Percentiles rank a stretch among this genome's conserved stretches.
Evolutionary conservation across 2,329 filamentous ascomycete species (phyloP).

Genomic region (Zasmidium citrigriseum): DNA sequence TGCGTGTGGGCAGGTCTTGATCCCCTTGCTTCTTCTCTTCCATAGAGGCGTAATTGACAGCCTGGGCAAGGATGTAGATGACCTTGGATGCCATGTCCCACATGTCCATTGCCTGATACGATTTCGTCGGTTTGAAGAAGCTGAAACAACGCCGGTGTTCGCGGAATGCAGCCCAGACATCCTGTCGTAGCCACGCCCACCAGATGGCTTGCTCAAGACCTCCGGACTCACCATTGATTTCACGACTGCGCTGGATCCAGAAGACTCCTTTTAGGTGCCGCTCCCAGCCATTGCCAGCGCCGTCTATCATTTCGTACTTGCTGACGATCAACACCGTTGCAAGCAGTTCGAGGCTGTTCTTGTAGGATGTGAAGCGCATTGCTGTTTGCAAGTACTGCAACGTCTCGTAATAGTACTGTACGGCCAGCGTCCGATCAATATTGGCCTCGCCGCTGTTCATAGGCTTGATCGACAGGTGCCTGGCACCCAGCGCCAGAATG

Average conservation of each 20-base stretch:
- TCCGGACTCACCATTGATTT: constrained; percentile 60
- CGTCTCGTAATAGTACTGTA: constrained; percentile 64
- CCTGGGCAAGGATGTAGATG: constrained; percentile 58
- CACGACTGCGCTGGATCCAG: constrained; percentile 64
- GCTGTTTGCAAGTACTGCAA: constrained; percentile 63
- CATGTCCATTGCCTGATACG: constrained; percentile 50
- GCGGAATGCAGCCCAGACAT: constrained; percentile 65
- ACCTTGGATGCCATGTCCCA: constrained; percentile 57
- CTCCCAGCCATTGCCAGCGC: constrained; percentile 59
- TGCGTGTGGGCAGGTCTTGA: constrained; percentile 42
- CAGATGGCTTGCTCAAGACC: constrained; percentile 61
- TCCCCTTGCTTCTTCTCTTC: constrained; percentile 49
- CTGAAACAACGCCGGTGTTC: constrained; percentile 58
- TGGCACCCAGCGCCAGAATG: constrained; percentile 57
- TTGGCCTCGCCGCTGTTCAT: constrained; percentile 25
- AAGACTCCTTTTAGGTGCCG: constrained; percentile 65
- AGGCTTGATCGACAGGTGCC: constrained; percentile 49
- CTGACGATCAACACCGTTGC: constrained; percentile 62
- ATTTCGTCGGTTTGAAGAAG: constrained; percentile 58
- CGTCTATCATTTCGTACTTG: constrained; percentile 68
- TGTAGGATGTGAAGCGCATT: constrained; percentile 60
- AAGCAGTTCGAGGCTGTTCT: constrained; percentile 58
- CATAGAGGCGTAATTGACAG: constrained; percentile 60
- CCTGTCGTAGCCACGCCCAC: constrained; percentile 69
- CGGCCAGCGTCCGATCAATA: constrained; percentile 35